phyloP scores from a whole-genome alignment of 2,329 filamentous ascomycete species.

The Aspergillus costaricaensis region DNA sequence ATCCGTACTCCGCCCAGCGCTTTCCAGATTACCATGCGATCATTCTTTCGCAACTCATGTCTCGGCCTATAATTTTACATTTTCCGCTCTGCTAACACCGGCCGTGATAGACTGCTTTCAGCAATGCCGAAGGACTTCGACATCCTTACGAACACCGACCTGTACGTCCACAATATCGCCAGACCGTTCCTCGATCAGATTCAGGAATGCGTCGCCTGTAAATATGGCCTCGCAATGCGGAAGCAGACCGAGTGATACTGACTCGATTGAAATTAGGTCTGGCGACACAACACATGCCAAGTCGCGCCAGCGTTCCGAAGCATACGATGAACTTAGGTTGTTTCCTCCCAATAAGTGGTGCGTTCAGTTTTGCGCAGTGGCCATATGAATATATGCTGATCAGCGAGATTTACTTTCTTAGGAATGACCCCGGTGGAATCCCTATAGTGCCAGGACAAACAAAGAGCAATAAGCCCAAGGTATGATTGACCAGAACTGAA shows the following conservation, averaged over 20 bases:
- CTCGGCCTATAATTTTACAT: neutral
- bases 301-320: constrained; percentile 7
- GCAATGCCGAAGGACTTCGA: constrained; percentile 23
- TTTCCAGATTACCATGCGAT: neutral
- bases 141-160: constrained; percentile 12
- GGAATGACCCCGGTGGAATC: constrained; percentile 23
- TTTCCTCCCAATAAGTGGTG: constrained; percentile 23
- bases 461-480: constrained; percentile 21
- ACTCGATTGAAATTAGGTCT: constrained; percentile 18
- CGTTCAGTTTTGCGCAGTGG: constrained; percentile 2
- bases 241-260: constrained; percentile 9
- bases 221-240: constrained; percentile 18
- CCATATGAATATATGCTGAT: neutral
- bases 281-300: constrained; percentile 19
- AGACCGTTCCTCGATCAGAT: constrained; percentile 19
- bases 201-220: constrained; percentile 28
- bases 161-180: constrained; percentile 23
- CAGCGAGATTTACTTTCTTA: neutral
- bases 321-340: constrained; percentile 27
- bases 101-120: constrained; percentile 11
- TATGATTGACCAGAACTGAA: neutral
- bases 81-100: neutral
- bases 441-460: constrained; percentile 33
- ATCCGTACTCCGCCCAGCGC: neutral
- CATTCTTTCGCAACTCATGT: neutral